Percentiles rank a stretch among this genome's conserved stretches.
These are phyloP conservation scores for Globisporangium splendens DNA, from an alignment of 352 stramenopile genomes.

Conservation along the genomic window DNA sequence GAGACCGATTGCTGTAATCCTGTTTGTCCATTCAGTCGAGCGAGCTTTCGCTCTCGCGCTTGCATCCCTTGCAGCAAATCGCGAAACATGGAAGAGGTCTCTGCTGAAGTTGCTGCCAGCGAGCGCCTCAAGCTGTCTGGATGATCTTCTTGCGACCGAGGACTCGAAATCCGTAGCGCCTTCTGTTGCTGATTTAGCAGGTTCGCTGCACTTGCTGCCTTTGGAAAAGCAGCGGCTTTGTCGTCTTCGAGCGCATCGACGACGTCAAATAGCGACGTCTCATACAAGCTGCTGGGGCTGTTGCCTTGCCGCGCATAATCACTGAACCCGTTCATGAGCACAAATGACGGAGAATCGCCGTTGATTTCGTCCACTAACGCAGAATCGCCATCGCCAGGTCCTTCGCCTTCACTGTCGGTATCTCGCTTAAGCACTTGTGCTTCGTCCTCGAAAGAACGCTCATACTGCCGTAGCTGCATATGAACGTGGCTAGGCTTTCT, in stretches of 20 bases:
- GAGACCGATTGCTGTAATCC: background rate
- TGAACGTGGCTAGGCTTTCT: too few species aligned
- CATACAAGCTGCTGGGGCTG: slow-evolving; percentile 31
- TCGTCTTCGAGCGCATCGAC: slow-evolving; percentile 37
- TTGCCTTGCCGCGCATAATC: background rate
- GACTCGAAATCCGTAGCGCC: background rate
- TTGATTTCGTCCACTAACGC: slow-evolving; percentile 9
- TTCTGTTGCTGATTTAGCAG: background rate
- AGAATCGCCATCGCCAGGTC: slow-evolving; percentile 8
- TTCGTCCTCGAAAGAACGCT: background rate
- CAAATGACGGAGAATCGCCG: background rate
- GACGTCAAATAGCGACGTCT: slow-evolving; percentile 42
- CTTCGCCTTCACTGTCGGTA: background rate
- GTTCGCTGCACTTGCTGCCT: background rate
- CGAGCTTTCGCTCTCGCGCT: slow-evolving; percentile 26
- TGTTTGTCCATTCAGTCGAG: slow-evolving; percentile 1
- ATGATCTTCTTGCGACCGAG: background rate
- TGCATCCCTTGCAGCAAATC: slow-evolving; percentile 24
- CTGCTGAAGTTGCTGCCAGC: background rate
- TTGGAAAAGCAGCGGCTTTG: background rate
- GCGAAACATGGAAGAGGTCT: slow-evolving; percentile 15
- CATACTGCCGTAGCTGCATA: background rate
- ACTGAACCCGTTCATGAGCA: slow-evolving; percentile 9
- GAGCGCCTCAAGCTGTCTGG: background rate
- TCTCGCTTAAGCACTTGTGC: background rate